phyloP scores from a whole-genome alignment of 495 filamentous ascomycete species.

The Evernia prunastri region DNA sequence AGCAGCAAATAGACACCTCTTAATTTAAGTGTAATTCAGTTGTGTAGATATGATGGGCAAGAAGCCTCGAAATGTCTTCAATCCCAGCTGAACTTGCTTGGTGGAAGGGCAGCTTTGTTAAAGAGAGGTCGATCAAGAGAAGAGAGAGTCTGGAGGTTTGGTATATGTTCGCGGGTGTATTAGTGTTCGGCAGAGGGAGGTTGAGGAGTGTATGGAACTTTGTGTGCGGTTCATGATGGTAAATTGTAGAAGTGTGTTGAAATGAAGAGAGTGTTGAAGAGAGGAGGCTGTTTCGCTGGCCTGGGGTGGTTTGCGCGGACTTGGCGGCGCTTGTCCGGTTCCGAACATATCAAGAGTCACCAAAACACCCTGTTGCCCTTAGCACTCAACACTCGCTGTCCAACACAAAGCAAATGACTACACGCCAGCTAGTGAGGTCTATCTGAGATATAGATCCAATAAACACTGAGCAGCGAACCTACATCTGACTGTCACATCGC shows the following conservation, averaged over 20 bases:
- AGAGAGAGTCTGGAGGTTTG: slow-evolving; percentile 16
- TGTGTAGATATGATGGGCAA: neutral
- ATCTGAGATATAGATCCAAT: neutral
- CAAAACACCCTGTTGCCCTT: neutral
- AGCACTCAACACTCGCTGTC: neutral
- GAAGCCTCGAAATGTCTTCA: neutral
- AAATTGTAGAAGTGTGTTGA: slow-evolving; percentile 11
- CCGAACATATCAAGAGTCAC: neutral
- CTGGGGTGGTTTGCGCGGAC: neutral
- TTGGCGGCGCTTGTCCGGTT: slow-evolving; percentile 19
- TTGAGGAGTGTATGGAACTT: slow-evolving; percentile 9
- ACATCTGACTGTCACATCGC: neutral
- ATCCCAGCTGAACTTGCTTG: neutral
- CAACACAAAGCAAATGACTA: neutral
- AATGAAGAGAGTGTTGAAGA: slow-evolving; percentile 3
- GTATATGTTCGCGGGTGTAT: slow-evolving; percentile 14
- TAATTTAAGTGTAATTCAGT: neutral
- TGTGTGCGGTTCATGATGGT: slow-evolving; percentile 22
- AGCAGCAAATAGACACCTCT: neutral
- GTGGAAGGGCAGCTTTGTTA: neutral
- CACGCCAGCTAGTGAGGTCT: neutral
- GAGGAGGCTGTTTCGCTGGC: neutral
- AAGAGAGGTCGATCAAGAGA: neutral
- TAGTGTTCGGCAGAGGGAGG: slow-evolving; percentile 14
- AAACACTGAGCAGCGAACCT: neutral